Evolutionary conservation across 805 yeast species (phyloP), one percentile per base, ranked within the genome.

Genomic region (Suhomyces xylopsoci): DNA sequence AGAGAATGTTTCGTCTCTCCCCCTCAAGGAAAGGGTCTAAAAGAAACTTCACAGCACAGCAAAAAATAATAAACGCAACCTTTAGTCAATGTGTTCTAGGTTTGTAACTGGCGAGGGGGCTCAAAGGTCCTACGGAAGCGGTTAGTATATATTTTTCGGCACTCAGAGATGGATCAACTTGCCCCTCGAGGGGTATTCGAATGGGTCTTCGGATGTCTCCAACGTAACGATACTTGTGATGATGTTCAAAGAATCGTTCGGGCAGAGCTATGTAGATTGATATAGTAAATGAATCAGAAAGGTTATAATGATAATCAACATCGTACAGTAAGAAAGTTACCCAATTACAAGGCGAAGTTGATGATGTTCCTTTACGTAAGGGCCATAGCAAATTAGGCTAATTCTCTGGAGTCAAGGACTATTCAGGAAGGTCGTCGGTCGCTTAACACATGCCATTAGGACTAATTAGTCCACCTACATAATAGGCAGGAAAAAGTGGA

Each of bases 391-490:
- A 44, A 44, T 44, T 44, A 26, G 47, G 34, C 47, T 38, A 25
- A 15, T 22, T 19, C 10, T 24, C 19, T 24, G 5, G 14, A 22
- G 26, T n/a, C 24, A 26, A 17, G 15, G 51, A 48, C 51, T 48
- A 48, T 41, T 48, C 30, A 26, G 51, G 51, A 45, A 48, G 32
- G 25, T 25, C 19, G 17, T 7, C 19, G 32, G 28, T 48, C 47
- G 51, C 47, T 48, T 42, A 48, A 22, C 41, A 48, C 49, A 47
- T 47, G 46, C 51, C 28, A 28, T 38, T 17, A 22, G 47, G 12
- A 48, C 51, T 30, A 48, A 41, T 48, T 48, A 48, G 51, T 45
- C 46, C 36, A 30, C 45, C n/a, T 41, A 38, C 43, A 47, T 14
- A 14, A n/a, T 19, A 38, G 22, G 34, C 7, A 15, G 15, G 15